Base-by-base conservation (phyloP, 2,329 filamentous ascomycete species). In the Colletotrichum euphorbiae region DNA sequence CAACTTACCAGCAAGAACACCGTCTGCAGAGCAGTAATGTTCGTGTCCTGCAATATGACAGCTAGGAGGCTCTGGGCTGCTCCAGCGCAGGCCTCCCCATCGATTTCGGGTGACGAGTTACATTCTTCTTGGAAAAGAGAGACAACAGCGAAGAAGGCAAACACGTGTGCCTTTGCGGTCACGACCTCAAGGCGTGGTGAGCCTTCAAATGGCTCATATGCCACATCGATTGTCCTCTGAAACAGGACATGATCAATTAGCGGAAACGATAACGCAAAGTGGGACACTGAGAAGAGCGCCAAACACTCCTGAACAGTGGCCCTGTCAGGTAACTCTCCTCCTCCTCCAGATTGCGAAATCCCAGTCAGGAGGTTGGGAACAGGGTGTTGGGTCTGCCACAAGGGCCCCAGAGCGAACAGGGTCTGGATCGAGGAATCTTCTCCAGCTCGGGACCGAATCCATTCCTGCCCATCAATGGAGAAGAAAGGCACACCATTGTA, bases 401-500 rank as follows among this genome's bases (percentile, higher is more conserved):
- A 62, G 1, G 43, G 9, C 62, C 72, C 70, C 60, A 71, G 31
- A 65, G 69, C 62, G 13, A 76, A 67, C 19, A 73, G 74, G 60
- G 70, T 62, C 2, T 72, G 58, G 40, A 78, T 75, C 7, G 74
- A 71, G 4, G 77, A 73, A 3, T 71, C 73, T 54, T 80, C 75
- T 5, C 84, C 84, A 1, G 83, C 82, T 31, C 79, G 77, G 12
- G 82, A 75, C 33, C 79, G 76, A 38, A 87, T 82, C 83, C 83
- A 86, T 71, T 81, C 73, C 58, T 79, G 80, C 6, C 84, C 84
- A 13, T 82, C 78, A 0, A 77, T 73, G 0, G 84, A 83, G 45
- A 87, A 78, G 45, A 85, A 80, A 0, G 84, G 85, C 2, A 86
- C 80, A 6, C 85, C 83, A 13, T 81, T 83, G 54, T 81, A 78